Base-by-base conservation (phyloP, 139 green algal genomes). In the Marvania coccoides region DNA sequence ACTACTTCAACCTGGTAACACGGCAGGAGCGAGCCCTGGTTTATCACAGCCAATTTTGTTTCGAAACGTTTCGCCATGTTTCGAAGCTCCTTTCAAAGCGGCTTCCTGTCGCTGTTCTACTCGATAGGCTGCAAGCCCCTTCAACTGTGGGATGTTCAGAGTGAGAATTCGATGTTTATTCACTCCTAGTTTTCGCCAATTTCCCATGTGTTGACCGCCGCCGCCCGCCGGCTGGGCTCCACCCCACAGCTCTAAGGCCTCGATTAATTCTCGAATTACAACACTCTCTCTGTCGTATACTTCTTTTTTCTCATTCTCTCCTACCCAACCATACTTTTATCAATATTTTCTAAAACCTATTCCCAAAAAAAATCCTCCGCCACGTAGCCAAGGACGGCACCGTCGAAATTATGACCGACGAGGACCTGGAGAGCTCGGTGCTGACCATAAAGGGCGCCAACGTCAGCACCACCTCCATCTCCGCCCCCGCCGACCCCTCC, bases 71-170 rank as follows among this genome's bases (percentile, higher is more conserved):
- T 51, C 15, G 46, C 42, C 31, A 95, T 95, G 84, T 94, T 93
- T 69, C 84, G 80, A 53, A 88, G 86, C 62, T 83, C 78, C 7
- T 96, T 88, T 42, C 91, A 98, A 76, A 88, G 74, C 0, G 92
- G 92, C 14, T 97, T 98, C 66, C 69, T 98, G 53, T 93, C 82
- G 55, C 93, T 98, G 54, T 76, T 98, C 8, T 98, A 97, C 77
- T 90, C 79, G 58, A 91, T 98, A 56, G 93, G 93, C 54, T 91
- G 80, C 80, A 97, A 97, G 72, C 93, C 93, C 0, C 82, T 98
- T 57, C 81, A 95, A 51, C 94, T 98, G 29, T 98, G 93, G 93
- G 85, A 91, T 65, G 95, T 90, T 35, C 67, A 97, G 77, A 89
- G 88, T 90, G 19, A 51, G 42, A 51, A 19, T 51, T 19, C 19